Conservation (phyloP, 2,329 filamentous ascomycete genomes). For the Xylaria sp. region DNA sequence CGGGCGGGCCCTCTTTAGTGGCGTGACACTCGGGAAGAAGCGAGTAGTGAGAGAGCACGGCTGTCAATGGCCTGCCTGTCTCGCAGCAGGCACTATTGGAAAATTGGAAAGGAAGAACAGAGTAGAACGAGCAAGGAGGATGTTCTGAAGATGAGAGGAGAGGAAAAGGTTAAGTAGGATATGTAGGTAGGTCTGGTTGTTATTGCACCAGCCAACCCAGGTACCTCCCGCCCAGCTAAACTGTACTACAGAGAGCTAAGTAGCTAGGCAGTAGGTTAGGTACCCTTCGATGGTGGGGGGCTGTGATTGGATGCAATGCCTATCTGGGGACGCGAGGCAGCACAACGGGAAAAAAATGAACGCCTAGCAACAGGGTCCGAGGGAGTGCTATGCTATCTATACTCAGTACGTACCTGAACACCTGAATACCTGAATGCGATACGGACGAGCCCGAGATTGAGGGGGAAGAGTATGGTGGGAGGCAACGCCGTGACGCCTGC, state of each 20-base stretch:
- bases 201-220: background rate
- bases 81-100: background rate
- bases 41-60: background rate
- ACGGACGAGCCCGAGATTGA: background rate
- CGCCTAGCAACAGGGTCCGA: background rate
- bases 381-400: background rate
- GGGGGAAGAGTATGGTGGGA: background rate
- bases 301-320: constrained; percentile 12
- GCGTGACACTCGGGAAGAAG: constrained; percentile 1
- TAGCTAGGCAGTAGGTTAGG: constrained; percentile 4
- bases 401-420: constrained; percentile 6
- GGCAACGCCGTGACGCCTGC: constrained; percentile 2
- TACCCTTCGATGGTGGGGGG: constrained; percentile 7
- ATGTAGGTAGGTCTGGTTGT: background rate
- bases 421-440: background rate
- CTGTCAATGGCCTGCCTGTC: background rate
- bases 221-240: background rate
- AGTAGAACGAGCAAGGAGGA: constrained; percentile 3
- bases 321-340: constrained; percentile 18
- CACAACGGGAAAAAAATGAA: background rate
- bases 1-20: background rate
- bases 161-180: constrained; percentile 4
- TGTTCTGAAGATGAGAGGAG: constrained; percentile 10
- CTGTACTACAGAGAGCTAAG: background rate
- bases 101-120: background rate